Evolutionary conservation across 257 asterid genomes (phyloP).

Genomic region (Thymus mandschuricus): DNA sequence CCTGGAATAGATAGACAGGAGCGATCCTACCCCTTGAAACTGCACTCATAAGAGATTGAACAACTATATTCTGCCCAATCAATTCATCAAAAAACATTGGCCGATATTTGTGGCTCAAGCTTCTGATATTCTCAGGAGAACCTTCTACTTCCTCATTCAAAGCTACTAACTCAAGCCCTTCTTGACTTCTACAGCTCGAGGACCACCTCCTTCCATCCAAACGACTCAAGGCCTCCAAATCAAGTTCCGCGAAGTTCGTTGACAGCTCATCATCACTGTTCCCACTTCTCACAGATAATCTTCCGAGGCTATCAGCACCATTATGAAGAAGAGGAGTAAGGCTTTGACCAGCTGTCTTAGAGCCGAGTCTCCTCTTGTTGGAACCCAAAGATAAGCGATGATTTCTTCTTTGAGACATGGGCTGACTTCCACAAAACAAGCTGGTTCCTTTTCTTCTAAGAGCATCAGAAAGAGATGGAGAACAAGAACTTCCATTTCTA

Average conservation of each 20-base stretch:
- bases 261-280: slow-evolving; percentile 28
- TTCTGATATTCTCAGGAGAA: slow-evolving; percentile 67
- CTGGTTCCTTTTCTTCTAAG: slow-evolving; percentile 82
- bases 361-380: slow-evolving; percentile 60
- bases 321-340: slow-evolving; percentile 73
- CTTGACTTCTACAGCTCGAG: slow-evolving; percentile 28
- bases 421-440: slow-evolving; percentile 69
- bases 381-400: slow-evolving; percentile 54
- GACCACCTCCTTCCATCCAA: slow-evolving; percentile 32
- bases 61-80: slow-evolving; percentile 83
- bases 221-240: slow-evolving; percentile 28
- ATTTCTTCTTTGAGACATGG: slow-evolving; percentile 53
- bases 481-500: slow-evolving; percentile 70
- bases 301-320: slow-evolving; percentile 18
- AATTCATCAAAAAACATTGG: slow-evolving; percentile 89
- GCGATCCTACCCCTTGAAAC: slow-evolving; percentile 72
- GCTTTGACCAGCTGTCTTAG: slow-evolving; percentile 57
- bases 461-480: slow-evolving; percentile 92
- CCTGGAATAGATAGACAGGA: slow-evolving; percentile 90
- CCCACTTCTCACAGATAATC: slow-evolving; percentile 28
- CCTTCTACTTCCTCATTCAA: slow-evolving; percentile 55
- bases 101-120: slow-evolving; percentile 83
- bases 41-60: slow-evolving; percentile 72
- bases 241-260: slow-evolving; percentile 16
- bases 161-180: slow-evolving; percentile 22